These are phyloP conservation scores for Suillus discolor DNA, from an alignment of 768 basidiomycete species.

Conservation along the genomic window DNA sequence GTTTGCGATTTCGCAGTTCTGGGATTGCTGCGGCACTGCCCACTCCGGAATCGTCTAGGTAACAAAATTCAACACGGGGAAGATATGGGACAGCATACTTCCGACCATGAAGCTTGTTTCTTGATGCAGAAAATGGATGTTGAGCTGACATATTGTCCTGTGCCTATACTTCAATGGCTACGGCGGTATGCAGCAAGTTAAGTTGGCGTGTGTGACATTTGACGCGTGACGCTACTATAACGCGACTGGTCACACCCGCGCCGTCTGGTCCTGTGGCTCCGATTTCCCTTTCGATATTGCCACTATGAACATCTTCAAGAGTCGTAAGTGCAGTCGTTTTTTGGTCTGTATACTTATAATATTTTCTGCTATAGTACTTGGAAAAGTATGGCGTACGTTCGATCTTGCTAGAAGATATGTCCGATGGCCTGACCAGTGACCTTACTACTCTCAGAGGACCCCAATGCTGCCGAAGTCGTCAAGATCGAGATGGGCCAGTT, in stretches of 20 bases:
- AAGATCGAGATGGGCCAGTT: constrained; percentile 93
- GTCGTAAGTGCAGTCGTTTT: constrained; percentile 50
- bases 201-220: constrained; percentile 11
- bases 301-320: constrained; percentile 86
- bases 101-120: neutral
- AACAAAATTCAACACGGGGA: neutral
- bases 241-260: constrained; percentile 27
- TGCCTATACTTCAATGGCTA: neutral
- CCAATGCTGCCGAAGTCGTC: constrained; percentile 92
- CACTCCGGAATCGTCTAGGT: constrained; percentile 9
- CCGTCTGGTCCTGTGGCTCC: constrained; percentile 13
- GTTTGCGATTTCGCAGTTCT: constrained; percentile 15
- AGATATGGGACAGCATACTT: neutral
- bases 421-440: constrained; percentile 30
- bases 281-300: constrained; percentile 20
- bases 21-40: constrained; percentile 17
- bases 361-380: constrained; percentile 58
- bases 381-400: constrained; percentile 92
- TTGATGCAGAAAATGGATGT: neutral
- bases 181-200: neutral
- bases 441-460: constrained; percentile 64
- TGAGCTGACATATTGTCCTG: neutral
- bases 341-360: constrained; percentile 23
- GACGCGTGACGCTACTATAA: constrained; percentile 27
- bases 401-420: constrained; percentile 17